Evolutionary conservation across 257 asterid genomes (phyloP), one percentile per base, ranked within the genome.

Genomic region (Solanum dulcamara): DNA sequence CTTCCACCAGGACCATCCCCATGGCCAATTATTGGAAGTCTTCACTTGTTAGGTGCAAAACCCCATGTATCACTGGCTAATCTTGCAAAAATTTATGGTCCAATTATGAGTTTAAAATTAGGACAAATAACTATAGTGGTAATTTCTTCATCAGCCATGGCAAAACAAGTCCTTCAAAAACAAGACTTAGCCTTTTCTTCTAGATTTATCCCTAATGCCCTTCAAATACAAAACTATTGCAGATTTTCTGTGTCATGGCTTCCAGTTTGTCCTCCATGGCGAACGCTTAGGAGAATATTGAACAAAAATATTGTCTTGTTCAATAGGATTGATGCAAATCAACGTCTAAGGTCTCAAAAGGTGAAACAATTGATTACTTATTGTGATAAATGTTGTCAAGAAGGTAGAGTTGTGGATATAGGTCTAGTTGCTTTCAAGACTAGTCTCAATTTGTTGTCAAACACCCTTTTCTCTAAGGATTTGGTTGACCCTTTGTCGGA

Each of bases 401-500:
- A 79, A 1, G 95, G 91, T 2, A 89, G 48, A 14, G 92, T 92
- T 4, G 91, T 93, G 64, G 94, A 92, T 30, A n/a, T 92, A 7
- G 97, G 97, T 84, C 24, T 89, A 20, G 92, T 91, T 67, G 75
- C 75, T 67, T 67, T 67, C 44, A 67, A 67, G 75, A 67, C 75
- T 32, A 67, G 18, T 32, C n/a, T 93, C 87, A 93, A 93, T 77
- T 53, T 91, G 81, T 80, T 93, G 55, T 92, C 94, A 5, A 92
- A 89, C 88, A 91, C 94, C 5, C 72, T 93, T 59, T 92, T 93
- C 70, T 92, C 95, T 3, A 86, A 71, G 77, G 95, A 93, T 53
- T 84, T 92, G 87, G 86, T 90, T 28, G 95, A 92, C 28, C 95
- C 94, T 1, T 89, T 81, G 7, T 89, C 92, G n/a, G 97, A 93